Base-by-base conservation (phyloP, 176 grass and related monocot genomes). In the Metroxylon sagu region DNA sequence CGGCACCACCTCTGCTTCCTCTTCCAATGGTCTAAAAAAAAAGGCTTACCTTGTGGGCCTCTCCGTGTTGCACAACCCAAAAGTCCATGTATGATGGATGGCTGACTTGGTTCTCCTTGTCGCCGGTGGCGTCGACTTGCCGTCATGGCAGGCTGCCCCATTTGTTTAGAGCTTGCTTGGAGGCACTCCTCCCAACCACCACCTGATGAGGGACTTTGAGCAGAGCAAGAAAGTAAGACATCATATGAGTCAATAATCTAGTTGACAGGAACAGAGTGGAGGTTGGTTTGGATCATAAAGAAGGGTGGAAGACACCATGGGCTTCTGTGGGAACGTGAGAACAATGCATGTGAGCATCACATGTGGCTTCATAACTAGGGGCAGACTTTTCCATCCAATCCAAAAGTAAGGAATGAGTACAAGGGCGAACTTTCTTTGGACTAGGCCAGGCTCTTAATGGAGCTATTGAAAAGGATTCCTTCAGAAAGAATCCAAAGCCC, bases 11-110 rank as follows among this genome's bases (percentile, higher is more conserved):
- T 43, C 35, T 14, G 12, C 35, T 43, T 43, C 35, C 35, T 43
- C 12, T 43, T 25, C 23, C 18, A 18, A 56, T 56, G 0, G 4
- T 18, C 12, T 56, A 56, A 56, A 56, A 18, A 23, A 25, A 23
- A 23, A 23, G 14, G 12, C n/a, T 18, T 23, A 5, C 5, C 18
- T 23, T 56, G 2, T 25, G 16, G 19, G 23, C 53, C 53, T 14
- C 53, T 8, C 23, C 23, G 3, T 25, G 19, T 56, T 14, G 10
- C 8, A 18, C 15, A 6, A 18, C 6, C 53, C 53, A 25, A 51
- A 78, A 59, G 80, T 77, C 80, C 48, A 77, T 56, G 56, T 3
- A 18, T 58, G 25, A 63, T 57, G 74, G 74, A 52, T 52, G 3
- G 18, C n/a, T 28, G 51, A 2, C 6, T 55, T 55, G 57, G 31